These are phyloP conservation scores for Hortiboletus campestris DNA, from an alignment of 768 basidiomycete species.

Conservation along the genomic window DNA sequence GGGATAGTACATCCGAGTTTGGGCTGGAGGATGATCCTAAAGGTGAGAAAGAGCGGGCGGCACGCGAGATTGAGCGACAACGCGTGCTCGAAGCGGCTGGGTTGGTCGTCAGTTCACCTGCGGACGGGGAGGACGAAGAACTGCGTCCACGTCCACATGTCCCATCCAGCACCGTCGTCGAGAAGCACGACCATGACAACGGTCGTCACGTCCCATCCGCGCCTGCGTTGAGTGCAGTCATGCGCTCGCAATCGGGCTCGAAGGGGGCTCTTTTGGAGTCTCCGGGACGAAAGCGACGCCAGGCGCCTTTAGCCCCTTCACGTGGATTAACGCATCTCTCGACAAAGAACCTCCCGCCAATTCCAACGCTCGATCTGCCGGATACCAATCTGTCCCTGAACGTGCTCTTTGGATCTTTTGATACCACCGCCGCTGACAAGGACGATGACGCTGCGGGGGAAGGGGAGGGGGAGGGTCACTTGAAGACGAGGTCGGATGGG, in stretches of 20 bases:
- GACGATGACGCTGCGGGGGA: background rate
- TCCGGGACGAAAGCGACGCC: conserved; percentile 25
- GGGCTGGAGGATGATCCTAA: conserved; percentile 7
- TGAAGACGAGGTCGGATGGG: conserved; percentile 15
- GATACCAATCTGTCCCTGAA: conserved; percentile 11
- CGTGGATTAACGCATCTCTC: conserved; percentile 16
- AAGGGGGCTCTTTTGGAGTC: conserved; percentile 43
- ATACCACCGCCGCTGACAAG: background rate
- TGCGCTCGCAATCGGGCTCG: conserved; percentile 9
- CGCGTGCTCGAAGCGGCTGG: conserved; percentile 89
- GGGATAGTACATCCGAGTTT: conserved; percentile 18
- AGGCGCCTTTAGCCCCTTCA: conserved; percentile 23
- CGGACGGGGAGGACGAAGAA: background rate
- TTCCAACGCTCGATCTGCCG: conserved; percentile 38
- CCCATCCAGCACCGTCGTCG: conserved; percentile 11
- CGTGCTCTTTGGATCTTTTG: background rate
- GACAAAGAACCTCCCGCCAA: conserved; percentile 54
- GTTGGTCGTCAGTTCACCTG: conserved; percentile 57
- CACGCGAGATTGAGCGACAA: conserved; percentile 72
- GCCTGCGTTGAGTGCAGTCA: background rate
- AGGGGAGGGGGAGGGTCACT: background rate
- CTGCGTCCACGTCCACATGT: conserved; percentile 18
- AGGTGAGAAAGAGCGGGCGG: conserved; percentile 45
- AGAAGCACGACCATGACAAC: background rate
- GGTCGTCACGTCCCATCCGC: background rate